These are phyloP conservation scores for Penicillium olsonii DNA, from an alignment of 2,329 filamentous ascomycete genomes.

Conservation along the genomic window DNA sequence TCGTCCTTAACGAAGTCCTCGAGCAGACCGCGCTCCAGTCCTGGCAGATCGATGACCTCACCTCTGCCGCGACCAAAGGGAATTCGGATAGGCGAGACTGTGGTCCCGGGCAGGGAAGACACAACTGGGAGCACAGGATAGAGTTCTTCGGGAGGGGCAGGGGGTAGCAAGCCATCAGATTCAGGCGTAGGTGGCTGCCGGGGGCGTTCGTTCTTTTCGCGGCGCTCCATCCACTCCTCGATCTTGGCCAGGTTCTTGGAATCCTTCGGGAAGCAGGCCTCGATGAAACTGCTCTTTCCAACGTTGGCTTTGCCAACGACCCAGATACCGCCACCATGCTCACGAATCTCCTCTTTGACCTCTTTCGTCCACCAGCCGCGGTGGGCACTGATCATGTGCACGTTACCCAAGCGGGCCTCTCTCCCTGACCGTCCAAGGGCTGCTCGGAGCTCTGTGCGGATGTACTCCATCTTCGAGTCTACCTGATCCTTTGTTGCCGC, in stretches of 20 bases:
- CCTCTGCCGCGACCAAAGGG: slow-evolving; percentile 84
- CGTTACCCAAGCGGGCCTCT: slow-evolving; percentile 80
- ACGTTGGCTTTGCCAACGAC: slow-evolving; percentile 98
- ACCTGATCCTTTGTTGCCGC: slow-evolving; percentile 82
- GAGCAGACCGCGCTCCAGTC: slow-evolving; percentile 73
- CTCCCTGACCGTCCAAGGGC: slow-evolving; percentile 68
- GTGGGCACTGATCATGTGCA: slow-evolving; percentile 82
- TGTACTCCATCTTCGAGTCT: slow-evolving; percentile 80
- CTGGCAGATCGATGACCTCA: slow-evolving; percentile 90
- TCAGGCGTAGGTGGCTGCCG: slow-evolving; percentile 22
- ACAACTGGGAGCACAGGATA: slow-evolving; percentile 86
- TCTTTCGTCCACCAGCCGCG: slow-evolving; percentile 87
- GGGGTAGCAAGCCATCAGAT: slow-evolving; percentile 66
- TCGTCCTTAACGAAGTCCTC: slow-evolving; percentile 69
- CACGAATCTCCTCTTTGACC: slow-evolving; percentile 82
- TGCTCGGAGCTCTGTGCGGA: slow-evolving; percentile 74
- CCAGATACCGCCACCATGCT: slow-evolving; percentile 84
- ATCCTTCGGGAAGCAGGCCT: slow-evolving; percentile 79
- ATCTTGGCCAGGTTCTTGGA: slow-evolving; percentile 49
- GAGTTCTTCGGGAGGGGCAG: slow-evolving; percentile 68
- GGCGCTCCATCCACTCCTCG: slow-evolving; percentile 36
- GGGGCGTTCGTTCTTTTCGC: slow-evolving; percentile 22
- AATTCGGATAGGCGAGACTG: slow-evolving; percentile 89
- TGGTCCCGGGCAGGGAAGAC: slow-evolving; percentile 86
- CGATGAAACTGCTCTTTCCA: slow-evolving; percentile 90